Evolutionary conservation across 495 filamentous ascomycete genomes (phyloP).

Genomic region (Hypoxylon perforatum): DNA sequence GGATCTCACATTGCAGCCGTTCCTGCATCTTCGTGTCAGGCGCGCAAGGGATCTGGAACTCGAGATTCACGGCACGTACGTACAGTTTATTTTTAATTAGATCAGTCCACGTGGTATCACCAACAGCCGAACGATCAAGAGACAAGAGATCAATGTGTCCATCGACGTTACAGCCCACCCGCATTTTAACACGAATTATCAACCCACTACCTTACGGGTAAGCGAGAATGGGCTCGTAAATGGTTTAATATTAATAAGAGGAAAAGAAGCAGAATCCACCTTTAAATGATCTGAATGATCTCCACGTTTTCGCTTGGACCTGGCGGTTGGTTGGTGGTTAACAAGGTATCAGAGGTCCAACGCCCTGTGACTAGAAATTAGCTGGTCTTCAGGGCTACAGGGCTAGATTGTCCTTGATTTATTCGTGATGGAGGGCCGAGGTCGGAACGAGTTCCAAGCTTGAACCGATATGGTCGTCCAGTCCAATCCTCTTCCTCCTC

Average conservation of each 20-base stretch:
- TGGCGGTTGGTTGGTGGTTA: constrained; percentile 14
- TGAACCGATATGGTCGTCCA: background rate
- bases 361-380: too few species aligned
- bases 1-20: constrained; percentile 37
- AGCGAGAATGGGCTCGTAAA: constrained; percentile 8
- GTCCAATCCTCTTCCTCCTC: too few species aligned
- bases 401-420: constrained; percentile 13
- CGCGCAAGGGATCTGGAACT: constrained; percentile 17
- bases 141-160: constrained; percentile 17
- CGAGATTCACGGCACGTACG: constrained; percentile 9
- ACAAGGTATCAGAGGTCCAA: background rate
- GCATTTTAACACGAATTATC: constrained; percentile 5
- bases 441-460: constrained; percentile 11
- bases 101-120: constrained; percentile 36
- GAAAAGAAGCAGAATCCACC: constrained; percentile 1
- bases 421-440: constrained; percentile 18
- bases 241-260: constrained; percentile 3
- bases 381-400: background rate
- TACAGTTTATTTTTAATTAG: constrained; percentile 10
- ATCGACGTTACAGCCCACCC: constrained; percentile 6
- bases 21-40: constrained; percentile 35
- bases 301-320: constrained; percentile 16
- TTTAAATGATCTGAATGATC: constrained; percentile 4
- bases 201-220: constrained; percentile 13
- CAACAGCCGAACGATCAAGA: constrained; percentile 31